Conservation (phyloP, 352 stramenopile genomes). For the Elongisporangium prolatum region DNA sequence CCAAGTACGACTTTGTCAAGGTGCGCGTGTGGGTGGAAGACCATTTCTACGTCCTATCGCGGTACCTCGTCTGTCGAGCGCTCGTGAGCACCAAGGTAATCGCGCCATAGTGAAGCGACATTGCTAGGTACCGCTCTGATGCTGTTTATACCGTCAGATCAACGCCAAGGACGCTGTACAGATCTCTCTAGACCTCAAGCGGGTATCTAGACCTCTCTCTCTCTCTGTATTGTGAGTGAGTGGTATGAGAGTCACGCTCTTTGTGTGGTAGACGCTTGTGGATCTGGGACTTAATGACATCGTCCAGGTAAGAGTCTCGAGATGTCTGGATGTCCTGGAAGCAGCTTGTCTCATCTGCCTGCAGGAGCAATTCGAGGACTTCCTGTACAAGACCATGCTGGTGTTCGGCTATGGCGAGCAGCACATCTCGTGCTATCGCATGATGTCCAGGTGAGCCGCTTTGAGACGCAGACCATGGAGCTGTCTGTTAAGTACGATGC, state of each 20-base stretch:
- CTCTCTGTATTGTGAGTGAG: background rate
- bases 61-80: conserved; percentile 79
- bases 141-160: conserved; percentile 34
- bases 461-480: background rate
- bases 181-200: conserved; percentile 87
- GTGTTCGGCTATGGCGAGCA: conserved; percentile 84
- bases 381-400: conserved; percentile 89
- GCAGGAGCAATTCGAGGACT: conserved; percentile 87
- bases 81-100: conserved; percentile 80
- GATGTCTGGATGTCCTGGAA: background rate
- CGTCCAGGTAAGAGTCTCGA: conserved; percentile 32
- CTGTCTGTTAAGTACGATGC: background rate
- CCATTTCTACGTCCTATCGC: conserved; percentile 86
- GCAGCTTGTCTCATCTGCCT: background rate
- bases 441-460: conserved; percentile 75
- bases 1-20: conserved; percentile 89
- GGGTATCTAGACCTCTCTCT: conserved; percentile 25
- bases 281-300: conserved; percentile 84
- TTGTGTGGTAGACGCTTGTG: conserved; percentile 60
- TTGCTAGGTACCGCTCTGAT: too few relatives aligned
- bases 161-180: conserved; percentile 81
- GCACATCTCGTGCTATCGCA: conserved; percentile 82
- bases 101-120: background rate
- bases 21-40: conserved; percentile 88
- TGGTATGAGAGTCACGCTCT: background rate